Evolutionary conservation across 768 basidiomycete genomes (phyloP), one percentile per base, ranked within the genome.

Genomic region (Russula foetens): DNA sequence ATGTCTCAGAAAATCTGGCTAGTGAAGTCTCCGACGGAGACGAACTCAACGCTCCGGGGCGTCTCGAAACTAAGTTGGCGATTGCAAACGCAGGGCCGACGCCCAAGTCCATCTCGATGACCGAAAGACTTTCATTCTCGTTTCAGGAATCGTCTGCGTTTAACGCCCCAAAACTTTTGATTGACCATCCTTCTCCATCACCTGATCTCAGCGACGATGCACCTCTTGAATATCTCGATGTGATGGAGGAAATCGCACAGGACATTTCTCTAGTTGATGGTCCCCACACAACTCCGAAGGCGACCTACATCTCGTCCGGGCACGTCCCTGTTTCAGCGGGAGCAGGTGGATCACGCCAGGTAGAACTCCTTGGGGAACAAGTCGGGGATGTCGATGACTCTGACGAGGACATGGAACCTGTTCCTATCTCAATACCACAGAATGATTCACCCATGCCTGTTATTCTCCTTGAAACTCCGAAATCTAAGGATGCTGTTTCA

Each of bases 41-140:
- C 8, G 80, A 84, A 52, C 71, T 81, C 21, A 77, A 78, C 24
- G 72, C 78, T 2, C 84, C 79, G 0, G 77, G 77, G 23, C 77
- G 84, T 21, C 72, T 89, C n/a, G 84, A 84, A 66, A 86, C 85
- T 1, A 84, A 80, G 1, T 71, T 90, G 29, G 79, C 86, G 11
- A 82, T 90, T 45, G 88, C 82, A 19, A 84, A 84, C 54, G 78
- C 85, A 8, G 77, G 77, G 6, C 75, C 76, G 15, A 70, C 71
- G 11, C 71, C 65, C 48, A 67, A 64, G 62, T 38, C 67, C 23
- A 49, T 59, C 61, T 54, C 58, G 14, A 45, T 66, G 60, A 12
- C 58, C 2, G 49, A 24, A 43, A 52, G 63, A 24, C 12, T 43
- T 19, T 21, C 54, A 24, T 21, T 39, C 15, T 21, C 58, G 28